Evolutionary conservation across 2,329 filamentous ascomycete species (phyloP).

Genomic region (Penicillium sp.): DNA sequence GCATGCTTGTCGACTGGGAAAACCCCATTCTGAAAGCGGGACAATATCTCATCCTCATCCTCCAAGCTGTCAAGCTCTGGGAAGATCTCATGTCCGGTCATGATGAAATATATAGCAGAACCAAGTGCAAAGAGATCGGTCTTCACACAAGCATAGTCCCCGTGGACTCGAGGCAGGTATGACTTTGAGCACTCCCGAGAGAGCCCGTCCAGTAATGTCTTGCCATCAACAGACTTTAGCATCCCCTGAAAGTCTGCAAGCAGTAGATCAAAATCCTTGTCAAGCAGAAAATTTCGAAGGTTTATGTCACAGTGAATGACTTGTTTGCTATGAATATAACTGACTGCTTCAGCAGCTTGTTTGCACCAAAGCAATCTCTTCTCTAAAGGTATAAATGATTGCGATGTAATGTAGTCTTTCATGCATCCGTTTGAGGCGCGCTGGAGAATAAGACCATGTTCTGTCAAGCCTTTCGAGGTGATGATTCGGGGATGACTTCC

Average conservation of each 20-base stretch:
- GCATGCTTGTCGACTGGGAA: slow-evolving; percentile 11
- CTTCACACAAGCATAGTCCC: slow-evolving; percentile 5
- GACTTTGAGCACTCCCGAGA: slow-evolving; percentile 12
- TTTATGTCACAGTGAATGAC: slow-evolving; percentile 8
- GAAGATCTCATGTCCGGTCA: slow-evolving; percentile 15
- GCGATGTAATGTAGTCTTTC: slow-evolving; percentile 4
- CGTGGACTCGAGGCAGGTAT: slow-evolving; percentile 9
- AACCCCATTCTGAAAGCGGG: slow-evolving; percentile 5
- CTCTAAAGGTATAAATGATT: neutral
- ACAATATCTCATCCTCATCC: slow-evolving; percentile 9
- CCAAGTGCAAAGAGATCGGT: slow-evolving; percentile 23
- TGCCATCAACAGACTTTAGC: slow-evolving; percentile 7
- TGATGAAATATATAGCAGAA: slow-evolving; percentile 19
- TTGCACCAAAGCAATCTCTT: slow-evolving; percentile 16
- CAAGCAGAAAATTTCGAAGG: slow-evolving; percentile 7
- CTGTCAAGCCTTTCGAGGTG: slow-evolving; percentile 5
- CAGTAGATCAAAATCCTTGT: slow-evolving; percentile 8
- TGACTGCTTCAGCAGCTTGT: slow-evolving; percentile 15
- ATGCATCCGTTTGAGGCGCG: slow-evolving; percentile 12
- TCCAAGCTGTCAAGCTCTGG: slow-evolving; percentile 9
- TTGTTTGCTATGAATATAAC: slow-evolving; percentile 10
- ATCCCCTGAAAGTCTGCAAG: slow-evolving; percentile 18
- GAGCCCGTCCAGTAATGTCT: slow-evolving; percentile 13
- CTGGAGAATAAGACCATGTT: slow-evolving; percentile 11
- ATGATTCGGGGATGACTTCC: slow-evolving; percentile 12